These are phyloP conservation scores for Pulveroboletus sp. DNA, from an alignment of 768 basidiomycete species.

Conservation along the genomic window DNA sequence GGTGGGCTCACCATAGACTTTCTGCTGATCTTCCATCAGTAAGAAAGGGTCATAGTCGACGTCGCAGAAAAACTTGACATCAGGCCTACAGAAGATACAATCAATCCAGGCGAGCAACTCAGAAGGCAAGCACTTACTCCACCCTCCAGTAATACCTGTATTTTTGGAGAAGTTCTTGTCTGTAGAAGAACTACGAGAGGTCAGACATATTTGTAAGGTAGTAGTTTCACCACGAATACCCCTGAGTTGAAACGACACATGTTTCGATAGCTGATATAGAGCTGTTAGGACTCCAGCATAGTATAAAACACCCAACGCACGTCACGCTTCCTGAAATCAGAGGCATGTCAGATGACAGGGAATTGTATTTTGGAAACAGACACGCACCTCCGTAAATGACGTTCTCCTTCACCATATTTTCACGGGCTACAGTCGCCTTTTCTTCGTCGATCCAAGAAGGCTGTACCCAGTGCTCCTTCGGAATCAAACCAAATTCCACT, in stretches of 20 bases:
- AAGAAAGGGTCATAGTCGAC: slow-evolving; percentile 75
- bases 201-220: background rate
- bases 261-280: slow-evolving; percentile 64
- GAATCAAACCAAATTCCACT: slow-evolving; percentile 60
- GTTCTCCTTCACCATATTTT: slow-evolving; percentile 56
- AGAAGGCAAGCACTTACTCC: slow-evolving; percentile 49
- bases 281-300: slow-evolving; percentile 5
- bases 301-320: slow-evolving; percentile 38
- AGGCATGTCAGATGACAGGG: background rate
- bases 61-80: slow-evolving; percentile 79
- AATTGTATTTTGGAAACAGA: slow-evolving; percentile 1
- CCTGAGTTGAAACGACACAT: slow-evolving; percentile 97
- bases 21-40: slow-evolving; percentile 72
- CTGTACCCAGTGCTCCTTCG: slow-evolving; percentile 68
- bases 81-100: slow-evolving; percentile 45
- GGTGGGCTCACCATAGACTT: slow-evolving; percentile 63
- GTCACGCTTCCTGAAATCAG: slow-evolving; percentile 57
- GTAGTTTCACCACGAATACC: slow-evolving; percentile 33
- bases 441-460: slow-evolving; percentile 74
- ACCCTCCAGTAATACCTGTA: slow-evolving; percentile 91
- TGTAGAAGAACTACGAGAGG: slow-evolving; percentile 66
- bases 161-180: slow-evolving; percentile 66
- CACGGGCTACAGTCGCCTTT: slow-evolving; percentile 51
- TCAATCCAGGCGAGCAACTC: slow-evolving; percentile 6
- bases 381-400: slow-evolving; percentile 62